These are phyloP conservation scores for Fusarium irregulare DNA, from an alignment of 2,329 filamentous ascomycete genomes.

Conservation along the genomic window DNA sequence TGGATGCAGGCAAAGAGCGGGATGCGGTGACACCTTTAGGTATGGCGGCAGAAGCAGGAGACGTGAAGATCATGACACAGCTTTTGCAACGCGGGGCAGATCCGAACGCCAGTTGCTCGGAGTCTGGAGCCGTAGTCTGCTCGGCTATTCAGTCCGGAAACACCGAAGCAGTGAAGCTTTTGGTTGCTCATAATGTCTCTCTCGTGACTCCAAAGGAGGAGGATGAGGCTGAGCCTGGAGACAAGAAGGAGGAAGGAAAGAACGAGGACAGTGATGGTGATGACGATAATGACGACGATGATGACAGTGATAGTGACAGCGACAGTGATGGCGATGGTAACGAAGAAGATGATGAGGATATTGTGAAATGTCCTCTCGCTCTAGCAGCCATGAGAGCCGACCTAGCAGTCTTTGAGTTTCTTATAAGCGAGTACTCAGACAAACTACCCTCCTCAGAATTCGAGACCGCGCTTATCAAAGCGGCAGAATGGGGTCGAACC, in stretches of 20 bases:
- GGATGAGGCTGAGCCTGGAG: conserved; percentile 23
- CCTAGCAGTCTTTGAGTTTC: conserved; percentile 55
- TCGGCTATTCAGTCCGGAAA: conserved; percentile 57
- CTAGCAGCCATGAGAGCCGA: conserved; percentile 54
- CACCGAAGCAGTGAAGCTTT: conserved; percentile 53
- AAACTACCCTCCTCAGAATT: conserved; percentile 54
- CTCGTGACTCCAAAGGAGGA: conserved; percentile 42
- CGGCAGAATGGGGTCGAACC: conserved; percentile 53
- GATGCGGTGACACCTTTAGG: conserved; percentile 52
- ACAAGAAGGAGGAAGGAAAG: neutral
- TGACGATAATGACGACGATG: neutral
- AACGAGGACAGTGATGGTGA: neutral
- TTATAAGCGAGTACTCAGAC: conserved; percentile 54
- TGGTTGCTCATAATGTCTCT: conserved; percentile 54
- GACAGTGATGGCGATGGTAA: neutral
- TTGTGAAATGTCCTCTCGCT: conserved; percentile 51
- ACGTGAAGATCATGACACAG: conserved; percentile 55
- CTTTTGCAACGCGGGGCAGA: conserved; percentile 53
- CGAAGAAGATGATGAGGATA: conserved; percentile 14
- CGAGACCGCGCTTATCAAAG: conserved; percentile 53
- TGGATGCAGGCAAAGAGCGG: conserved; percentile 49
- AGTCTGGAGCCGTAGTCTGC: conserved; percentile 52
- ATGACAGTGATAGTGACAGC: neutral
- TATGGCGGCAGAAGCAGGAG: conserved; percentile 54
- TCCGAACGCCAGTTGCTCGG: conserved; percentile 48